Evolutionary conservation across 1,139 yeast species (phyloP).

Genomic region (Candida sp.): DNA sequence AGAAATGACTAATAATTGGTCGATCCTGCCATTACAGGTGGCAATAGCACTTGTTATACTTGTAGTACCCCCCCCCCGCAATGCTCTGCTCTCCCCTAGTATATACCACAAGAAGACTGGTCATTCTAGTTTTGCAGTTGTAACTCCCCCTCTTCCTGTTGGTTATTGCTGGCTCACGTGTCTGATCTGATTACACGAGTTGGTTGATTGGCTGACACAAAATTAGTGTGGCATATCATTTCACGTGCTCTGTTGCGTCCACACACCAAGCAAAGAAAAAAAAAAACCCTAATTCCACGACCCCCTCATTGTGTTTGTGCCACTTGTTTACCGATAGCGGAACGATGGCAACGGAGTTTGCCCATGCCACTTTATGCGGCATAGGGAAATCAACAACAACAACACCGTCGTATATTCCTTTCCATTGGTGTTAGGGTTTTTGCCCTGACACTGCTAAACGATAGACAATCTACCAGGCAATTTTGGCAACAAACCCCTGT

Average conservation of each 20-base stretch:
- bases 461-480: slow-evolving; percentile 37
- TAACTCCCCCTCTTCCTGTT: too few species aligned
- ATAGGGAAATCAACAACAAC: neutral
- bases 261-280: neutral
- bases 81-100: too few species aligned
- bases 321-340: neutral
- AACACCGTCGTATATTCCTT: neutral
- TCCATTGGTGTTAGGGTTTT: neutral
- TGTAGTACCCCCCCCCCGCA: too few species aligned
- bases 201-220: neutral
- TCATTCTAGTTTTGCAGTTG: too few species aligned
- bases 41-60: too few species aligned
- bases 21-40: too few species aligned
- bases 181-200: too few species aligned
- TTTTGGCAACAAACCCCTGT: slow-evolving; percentile 35
- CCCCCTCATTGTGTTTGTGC: neutral
- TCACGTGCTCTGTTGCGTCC: slow-evolving; percentile 5
- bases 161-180: too few species aligned
- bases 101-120: too few species aligned
- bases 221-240: slow-evolving; percentile 4
- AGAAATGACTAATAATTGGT: neutral
- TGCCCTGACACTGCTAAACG: neutral
- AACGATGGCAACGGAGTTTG: neutral
- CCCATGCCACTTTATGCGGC: neutral
- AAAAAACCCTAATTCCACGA: neutral